Conservation (phyloP, 2,329 filamentous ascomycete species). For the Calonectria pteridis region DNA sequence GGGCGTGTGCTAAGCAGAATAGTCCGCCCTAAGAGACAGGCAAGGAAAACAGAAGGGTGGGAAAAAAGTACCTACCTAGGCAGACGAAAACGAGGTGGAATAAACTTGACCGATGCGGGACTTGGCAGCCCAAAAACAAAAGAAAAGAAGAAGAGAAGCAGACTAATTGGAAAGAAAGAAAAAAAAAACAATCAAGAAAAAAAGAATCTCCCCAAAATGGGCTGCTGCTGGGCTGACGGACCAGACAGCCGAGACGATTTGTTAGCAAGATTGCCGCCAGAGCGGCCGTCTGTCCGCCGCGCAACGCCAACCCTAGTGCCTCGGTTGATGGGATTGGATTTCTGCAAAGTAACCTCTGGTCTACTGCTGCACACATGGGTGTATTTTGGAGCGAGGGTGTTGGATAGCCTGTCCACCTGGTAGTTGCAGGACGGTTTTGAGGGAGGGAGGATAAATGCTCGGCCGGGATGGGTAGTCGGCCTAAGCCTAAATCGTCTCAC, state of each 20-base stretch:
- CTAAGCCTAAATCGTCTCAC: constrained; percentile 45
- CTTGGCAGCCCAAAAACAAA: neutral
- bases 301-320: constrained; percentile 13
- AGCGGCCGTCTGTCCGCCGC: constrained; percentile 33
- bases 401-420: neutral
- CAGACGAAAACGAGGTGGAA: constrained; percentile 3
- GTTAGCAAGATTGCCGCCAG: constrained; percentile 39
- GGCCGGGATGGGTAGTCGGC: constrained; percentile 35
- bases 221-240: constrained; percentile 15
- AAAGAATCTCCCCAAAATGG: constrained; percentile 12
- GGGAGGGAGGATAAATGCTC: constrained; percentile 10
- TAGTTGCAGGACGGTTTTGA: neutral
- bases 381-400: constrained; percentile 6
- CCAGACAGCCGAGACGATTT: constrained; percentile 6
- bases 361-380: constrained; percentile 27
- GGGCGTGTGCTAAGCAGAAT: neutral
- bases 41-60: neutral
- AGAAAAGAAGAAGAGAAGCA: too few species aligned
- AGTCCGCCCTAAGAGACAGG: neutral
- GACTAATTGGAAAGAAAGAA: constrained; percentile 24
- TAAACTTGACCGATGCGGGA: neutral
- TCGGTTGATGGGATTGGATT: constrained; percentile 30
- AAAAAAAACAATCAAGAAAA: constrained; percentile 29
- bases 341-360: constrained; percentile 26
- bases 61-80: neutral